phyloP scores from a whole-genome alignment of 2,329 filamentous ascomycete species.

The Aspergillus sp. region DNA sequence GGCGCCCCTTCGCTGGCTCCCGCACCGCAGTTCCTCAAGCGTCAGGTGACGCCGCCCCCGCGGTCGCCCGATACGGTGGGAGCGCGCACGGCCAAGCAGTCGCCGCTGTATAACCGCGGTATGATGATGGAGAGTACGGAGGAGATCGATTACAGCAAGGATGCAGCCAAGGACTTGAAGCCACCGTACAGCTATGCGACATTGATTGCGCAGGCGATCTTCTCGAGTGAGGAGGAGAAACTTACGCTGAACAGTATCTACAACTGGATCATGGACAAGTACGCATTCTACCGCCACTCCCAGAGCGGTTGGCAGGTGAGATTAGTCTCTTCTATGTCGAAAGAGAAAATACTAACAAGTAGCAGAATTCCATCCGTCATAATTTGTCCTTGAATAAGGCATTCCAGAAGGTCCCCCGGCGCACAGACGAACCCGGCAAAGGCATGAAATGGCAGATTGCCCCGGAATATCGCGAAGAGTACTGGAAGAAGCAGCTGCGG shows the following conservation, averaged over 20 bases:
- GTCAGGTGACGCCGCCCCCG: constrained; percentile 45
- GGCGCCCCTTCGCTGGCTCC: constrained; percentile 43
- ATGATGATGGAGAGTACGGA: constrained; percentile 57
- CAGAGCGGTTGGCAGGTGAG: constrained; percentile 88
- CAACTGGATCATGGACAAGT: constrained; percentile 84
- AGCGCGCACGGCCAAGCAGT: constrained; percentile 45
- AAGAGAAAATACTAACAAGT: not conserved
- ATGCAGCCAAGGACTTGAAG: constrained; percentile 87
- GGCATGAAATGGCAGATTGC: constrained; percentile 99
- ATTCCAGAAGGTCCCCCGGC: constrained; percentile 89
- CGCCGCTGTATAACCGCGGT: constrained; percentile 51
- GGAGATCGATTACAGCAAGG: constrained; percentile 64
- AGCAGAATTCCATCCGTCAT: constrained; percentile 89
- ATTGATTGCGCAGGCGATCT: constrained; percentile 93
- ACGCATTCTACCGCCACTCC: constrained; percentile 87
- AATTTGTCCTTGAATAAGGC: constrained; percentile 93
- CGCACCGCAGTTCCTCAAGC: constrained; percentile 46
- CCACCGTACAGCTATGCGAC: constrained; percentile 95
- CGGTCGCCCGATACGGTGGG: constrained; percentile 44
- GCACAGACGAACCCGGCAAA: constrained; percentile 93
- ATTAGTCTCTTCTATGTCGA: constrained; percentile 15
- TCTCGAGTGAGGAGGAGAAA: constrained; percentile 82
- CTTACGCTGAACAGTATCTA: constrained; percentile 92
- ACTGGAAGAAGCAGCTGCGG: constrained; percentile 67
- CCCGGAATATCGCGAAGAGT: constrained; percentile 80